Percentiles rank a stretch among this genome's conserved stretches.
Conservation (phyloP, 1,139 yeast genomes). For the Yamadazyma atmosphaerica region DNA sequence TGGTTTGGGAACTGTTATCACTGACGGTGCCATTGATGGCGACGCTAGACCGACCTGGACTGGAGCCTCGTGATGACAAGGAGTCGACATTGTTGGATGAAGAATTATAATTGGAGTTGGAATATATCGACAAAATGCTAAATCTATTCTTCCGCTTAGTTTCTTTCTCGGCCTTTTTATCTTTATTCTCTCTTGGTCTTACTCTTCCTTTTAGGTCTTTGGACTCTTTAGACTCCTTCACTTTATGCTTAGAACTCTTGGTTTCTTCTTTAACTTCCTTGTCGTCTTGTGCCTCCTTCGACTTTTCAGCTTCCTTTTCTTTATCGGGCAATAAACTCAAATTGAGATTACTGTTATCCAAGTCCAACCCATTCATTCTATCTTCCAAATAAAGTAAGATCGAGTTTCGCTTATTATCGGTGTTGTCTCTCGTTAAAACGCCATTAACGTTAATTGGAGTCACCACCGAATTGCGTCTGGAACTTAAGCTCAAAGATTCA, state of each 20-base stretch:
- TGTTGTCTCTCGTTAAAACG: slow-evolving; percentile 39
- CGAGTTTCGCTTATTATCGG: slow-evolving; percentile 36
- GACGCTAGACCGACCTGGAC: slow-evolving; percentile 8
- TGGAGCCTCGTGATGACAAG: slow-evolving; percentile 11
- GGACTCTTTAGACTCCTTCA: slow-evolving; percentile 2
- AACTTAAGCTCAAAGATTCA: slow-evolving; percentile 14
- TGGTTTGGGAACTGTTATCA: slow-evolving; percentile 1
- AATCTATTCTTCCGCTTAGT: slow-evolving; percentile 49
- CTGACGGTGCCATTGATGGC: neutral
- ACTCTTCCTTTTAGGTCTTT: slow-evolving; percentile 1
- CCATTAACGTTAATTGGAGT: slow-evolving; percentile 51
- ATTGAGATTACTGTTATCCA: slow-evolving; percentile 18
- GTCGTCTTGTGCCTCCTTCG: neutral
- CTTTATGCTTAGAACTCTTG: too few species aligned
- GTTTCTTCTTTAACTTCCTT: slow-evolving; percentile 6
- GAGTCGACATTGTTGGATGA: slow-evolving; percentile 21
- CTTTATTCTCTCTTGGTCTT: slow-evolving; percentile 7
- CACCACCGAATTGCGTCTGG: slow-evolving; percentile 46
- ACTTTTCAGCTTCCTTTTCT: neutral
- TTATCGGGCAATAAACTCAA: slow-evolving; percentile 8
- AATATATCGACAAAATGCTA: slow-evolving; percentile 54
- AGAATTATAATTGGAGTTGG: slow-evolving; percentile 32
- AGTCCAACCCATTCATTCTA: slow-evolving; percentile 45
- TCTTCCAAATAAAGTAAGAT: slow-evolving; percentile 49
- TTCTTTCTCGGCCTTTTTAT: slow-evolving; percentile 31